Base-by-base conservation (phyloP, 1,139 yeast genomes). In the Blastobotrys elegans region DNA sequence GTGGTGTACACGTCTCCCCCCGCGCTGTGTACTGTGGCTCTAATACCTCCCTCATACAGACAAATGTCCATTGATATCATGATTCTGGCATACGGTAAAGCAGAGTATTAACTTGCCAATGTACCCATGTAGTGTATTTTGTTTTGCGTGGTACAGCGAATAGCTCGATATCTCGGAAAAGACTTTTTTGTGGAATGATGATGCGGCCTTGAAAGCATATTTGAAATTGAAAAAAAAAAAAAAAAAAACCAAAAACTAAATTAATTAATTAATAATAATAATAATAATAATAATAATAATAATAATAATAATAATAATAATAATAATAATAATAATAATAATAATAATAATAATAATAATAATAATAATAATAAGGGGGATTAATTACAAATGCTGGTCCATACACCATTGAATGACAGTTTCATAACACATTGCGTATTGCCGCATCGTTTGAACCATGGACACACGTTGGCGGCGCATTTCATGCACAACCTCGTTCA, bases 361-460 rank as follows among this genome's bases (percentile, higher is more conserved):
- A 4, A 20, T 16, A 20, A 21, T 29, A 20, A n/a, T n/a, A n/a
- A n/a, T n/a, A 10, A 33, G 17, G 17, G 17, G 21, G 10, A 33
- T 33, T n/a, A 6, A 32, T 21, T 17, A 11, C 18, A 10, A 17
- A 3, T n/a, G 5, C 18, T 34, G 16, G 16, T 44, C 42, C 14
- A 52, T 52, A 39, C 57, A 51, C 65, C 65, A 62, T 6, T 58
- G 53, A 29, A 66, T 54, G 5, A 75, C 63, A 2, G 76, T 66
- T 53, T 85, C 90, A 64, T 86, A 86, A 57, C 90, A 80, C 49
- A 85, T 72, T 36, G 80, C 75, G 60, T 79, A 85, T 64, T 86
- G 95, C 34, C 87, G 72, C 56, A 85, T 68, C 53, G 80, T 84
- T 62, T 86, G 95, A 4, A 86, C 95, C 95, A 86, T 86, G 14